Percentiles rank a stretch among this genome's conserved stretches.
These are phyloP conservation scores for Fusarium sp. DNA, from an alignment of 2,329 filamentous ascomycete species.

Conservation along the genomic window DNA sequence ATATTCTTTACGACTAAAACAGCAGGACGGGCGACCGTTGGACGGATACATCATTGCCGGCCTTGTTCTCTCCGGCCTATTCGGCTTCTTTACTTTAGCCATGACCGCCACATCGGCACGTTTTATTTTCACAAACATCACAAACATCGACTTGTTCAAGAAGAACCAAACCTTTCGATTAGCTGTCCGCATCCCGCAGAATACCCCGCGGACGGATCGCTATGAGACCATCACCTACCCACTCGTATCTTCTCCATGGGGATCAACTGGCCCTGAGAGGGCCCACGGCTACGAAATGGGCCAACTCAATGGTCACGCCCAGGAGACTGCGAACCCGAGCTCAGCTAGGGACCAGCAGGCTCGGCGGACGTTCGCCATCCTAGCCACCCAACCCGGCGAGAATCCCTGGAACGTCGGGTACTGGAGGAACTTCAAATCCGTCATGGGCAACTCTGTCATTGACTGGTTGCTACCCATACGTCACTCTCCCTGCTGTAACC, in stretches of 20 bases:
- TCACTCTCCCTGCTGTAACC: conserved; percentile 80
- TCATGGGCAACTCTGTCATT: conserved; percentile 80
- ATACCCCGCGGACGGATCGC: conserved; percentile 57
- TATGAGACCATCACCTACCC: conserved; percentile 74
- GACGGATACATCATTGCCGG: conserved; percentile 77
- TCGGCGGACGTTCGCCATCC: conserved; percentile 82
- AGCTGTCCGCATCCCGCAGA: conserved; percentile 78
- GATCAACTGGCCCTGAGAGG: conserved; percentile 17
- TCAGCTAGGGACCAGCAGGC: conserved; percentile 63
- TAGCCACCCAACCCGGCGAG: conserved; percentile 80
- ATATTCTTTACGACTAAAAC: conserved; percentile 73
- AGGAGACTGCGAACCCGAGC: conserved; percentile 32
- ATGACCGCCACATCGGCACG: conserved; percentile 84
- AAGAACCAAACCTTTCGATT: conserved; percentile 77
- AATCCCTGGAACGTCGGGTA: conserved; percentile 89
- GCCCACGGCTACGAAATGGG: conserved; percentile 11
- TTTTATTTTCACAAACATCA: conserved; percentile 81
- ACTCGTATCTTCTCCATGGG: conserved; percentile 53
- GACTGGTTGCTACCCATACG: conserved; percentile 89
- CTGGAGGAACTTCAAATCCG: conserved; percentile 79
- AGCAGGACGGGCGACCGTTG: conserved; percentile 55
- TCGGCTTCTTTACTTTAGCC: conserved; percentile 83
- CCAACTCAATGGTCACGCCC: conserved; percentile 16
- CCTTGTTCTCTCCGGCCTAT: conserved; percentile 78
- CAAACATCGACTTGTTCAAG: conserved; percentile 86